These are phyloP conservation scores for Penicillium sumatraense DNA, from an alignment of 2,329 filamentous ascomycete genomes.

Conservation along the genomic window DNA sequence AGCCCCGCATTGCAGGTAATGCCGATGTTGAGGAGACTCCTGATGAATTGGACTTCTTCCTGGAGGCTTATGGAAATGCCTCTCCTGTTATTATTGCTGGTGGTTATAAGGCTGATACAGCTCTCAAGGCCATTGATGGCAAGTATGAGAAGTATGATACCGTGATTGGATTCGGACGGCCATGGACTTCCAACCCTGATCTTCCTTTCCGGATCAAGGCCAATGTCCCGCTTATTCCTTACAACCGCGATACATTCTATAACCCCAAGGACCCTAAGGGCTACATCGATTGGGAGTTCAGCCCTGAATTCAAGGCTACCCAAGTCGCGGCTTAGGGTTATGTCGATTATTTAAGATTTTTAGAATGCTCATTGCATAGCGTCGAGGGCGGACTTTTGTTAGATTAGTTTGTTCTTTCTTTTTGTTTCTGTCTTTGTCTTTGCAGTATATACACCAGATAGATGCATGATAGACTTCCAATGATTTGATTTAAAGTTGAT, in stretches of 20 bases:
- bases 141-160: slow-evolving; percentile 36
- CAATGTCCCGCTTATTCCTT: slow-evolving; percentile 41
- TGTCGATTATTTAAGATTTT: background rate
- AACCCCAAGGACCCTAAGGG: slow-evolving; percentile 38
- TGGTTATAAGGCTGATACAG: slow-evolving; percentile 48
- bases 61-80: slow-evolving; percentile 46
- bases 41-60: slow-evolving; percentile 47
- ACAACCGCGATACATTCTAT: slow-evolving; percentile 50
- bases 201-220: slow-evolving; percentile 48
- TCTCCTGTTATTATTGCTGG: slow-evolving; percentile 58
- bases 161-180: slow-evolving; percentile 47
- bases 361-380: slow-evolving; percentile 16
- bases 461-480: background rate
- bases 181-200: slow-evolving; percentile 53
- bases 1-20: slow-evolving; percentile 54
- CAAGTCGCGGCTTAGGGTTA: slow-evolving; percentile 23
- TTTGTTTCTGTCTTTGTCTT: background rate
- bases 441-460: background rate
- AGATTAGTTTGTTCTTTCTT: background rate
- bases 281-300: slow-evolving; percentile 46
- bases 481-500: background rate
- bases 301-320: slow-evolving; percentile 34
- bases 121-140: slow-evolving; percentile 41
- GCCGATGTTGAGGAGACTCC: slow-evolving; percentile 39
- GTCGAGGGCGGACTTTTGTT: background rate